A percentile compares a stretch with the other conserved stretches of the same genome.
phyloP scores from a whole-genome alignment of 1,139 yeast genomes.

The Hansenula anomala region DNA sequence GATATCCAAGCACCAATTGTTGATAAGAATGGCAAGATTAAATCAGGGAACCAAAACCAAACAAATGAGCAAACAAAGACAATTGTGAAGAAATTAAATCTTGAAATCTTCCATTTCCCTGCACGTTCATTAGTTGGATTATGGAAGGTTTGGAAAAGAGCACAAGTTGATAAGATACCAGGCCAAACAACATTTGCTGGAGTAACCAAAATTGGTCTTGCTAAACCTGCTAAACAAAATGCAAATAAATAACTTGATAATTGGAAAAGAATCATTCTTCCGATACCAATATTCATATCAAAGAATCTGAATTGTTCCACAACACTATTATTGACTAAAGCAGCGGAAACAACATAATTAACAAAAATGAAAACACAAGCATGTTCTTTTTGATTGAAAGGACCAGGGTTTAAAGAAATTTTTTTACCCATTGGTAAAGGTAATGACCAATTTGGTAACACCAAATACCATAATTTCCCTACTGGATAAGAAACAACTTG shows the following conservation, averaged over 20 bases:
- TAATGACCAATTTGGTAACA: not conserved
- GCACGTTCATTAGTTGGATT: not conserved
- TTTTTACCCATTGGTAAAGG: not conserved
- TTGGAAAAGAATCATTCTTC: not conserved
- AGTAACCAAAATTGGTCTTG: not conserved
- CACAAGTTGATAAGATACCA: not conserved
- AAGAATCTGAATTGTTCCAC: not conserved
- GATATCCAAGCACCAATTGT: not conserved
- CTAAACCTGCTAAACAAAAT: not conserved
- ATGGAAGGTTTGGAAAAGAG: not conserved
- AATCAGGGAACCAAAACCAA: not conserved
- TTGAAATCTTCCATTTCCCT: not conserved
- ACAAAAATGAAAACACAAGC: not conserved
- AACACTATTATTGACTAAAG: not conserved
- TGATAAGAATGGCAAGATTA: not conserved
- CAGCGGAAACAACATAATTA: not conserved
- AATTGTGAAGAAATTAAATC: not conserved
- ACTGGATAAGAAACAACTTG: not conserved
- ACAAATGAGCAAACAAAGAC: not conserved
- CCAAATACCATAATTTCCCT: not conserved
- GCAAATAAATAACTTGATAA: not conserved
- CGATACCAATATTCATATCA: not conserved
- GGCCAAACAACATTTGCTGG: not conserved
- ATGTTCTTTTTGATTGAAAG: not conserved
- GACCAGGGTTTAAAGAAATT: not conserved